These are phyloP conservation scores for Didymella sp. DNA, from an alignment of 2,329 filamentous ascomycete genomes.

Conservation along the genomic window DNA sequence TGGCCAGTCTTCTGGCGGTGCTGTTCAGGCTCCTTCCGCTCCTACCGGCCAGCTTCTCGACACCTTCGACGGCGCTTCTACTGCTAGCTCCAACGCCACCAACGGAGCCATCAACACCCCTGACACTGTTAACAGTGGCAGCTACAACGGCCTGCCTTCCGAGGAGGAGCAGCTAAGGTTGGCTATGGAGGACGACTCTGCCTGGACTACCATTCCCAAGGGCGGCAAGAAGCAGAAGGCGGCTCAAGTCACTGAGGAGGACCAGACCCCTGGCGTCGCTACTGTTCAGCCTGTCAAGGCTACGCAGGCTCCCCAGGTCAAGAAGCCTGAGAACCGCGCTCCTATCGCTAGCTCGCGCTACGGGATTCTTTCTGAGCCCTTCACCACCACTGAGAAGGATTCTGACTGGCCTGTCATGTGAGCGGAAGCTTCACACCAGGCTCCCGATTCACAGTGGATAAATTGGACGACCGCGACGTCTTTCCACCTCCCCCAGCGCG, in stretches of 20 bases:
- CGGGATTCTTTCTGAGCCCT: slow-evolving; percentile 39
- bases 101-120: slow-evolving; percentile 53
- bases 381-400: slow-evolving; percentile 39
- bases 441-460: not conserved
- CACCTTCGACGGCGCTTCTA: slow-evolving; percentile 57
- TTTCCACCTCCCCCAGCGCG: not conserved
- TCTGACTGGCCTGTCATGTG: slow-evolving; percentile 53
- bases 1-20: slow-evolving; percentile 40
- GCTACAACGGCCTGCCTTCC: slow-evolving; percentile 60
- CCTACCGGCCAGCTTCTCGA: slow-evolving; percentile 53
- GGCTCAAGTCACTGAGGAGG: slow-evolving; percentile 54
- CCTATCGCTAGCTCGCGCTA: slow-evolving; percentile 36
- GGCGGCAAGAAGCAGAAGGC: slow-evolving; percentile 62
- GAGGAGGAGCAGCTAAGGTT: slow-evolving; percentile 68
- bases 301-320: slow-evolving; percentile 22
- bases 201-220: slow-evolving; percentile 67
- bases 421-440: slow-evolving; percentile 6
- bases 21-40: slow-evolving; percentile 34
- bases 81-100: slow-evolving; percentile 50
- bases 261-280: slow-evolving; percentile 28
- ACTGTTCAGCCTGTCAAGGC: slow-evolving; percentile 36
- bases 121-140: slow-evolving; percentile 32
- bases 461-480: not conserved
- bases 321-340: slow-evolving; percentile 38
- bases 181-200: slow-evolving; percentile 57